Evolutionary conservation across 345 rosid species (phyloP), one percentile per base, ranked within the genome.

Genomic region (Cardamine resedifolia): DNA sequence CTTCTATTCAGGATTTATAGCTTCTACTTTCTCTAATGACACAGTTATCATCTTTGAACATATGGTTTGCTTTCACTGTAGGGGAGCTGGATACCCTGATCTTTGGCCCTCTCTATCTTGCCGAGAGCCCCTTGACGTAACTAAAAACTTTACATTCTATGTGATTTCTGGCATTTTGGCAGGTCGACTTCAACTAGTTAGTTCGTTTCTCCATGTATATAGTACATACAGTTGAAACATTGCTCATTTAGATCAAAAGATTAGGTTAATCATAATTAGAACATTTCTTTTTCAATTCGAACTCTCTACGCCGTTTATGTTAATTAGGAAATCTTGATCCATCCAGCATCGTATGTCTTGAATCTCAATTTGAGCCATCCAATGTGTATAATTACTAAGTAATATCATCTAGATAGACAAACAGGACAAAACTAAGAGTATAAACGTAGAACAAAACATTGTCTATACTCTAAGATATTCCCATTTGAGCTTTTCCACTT

Each of bases 401-500:
- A n/a, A n/a, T n/a, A n/a, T n/a, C n/a, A n/a, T n/a, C n/a, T n/a
- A n/a, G n/a, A n/a, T n/a, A n/a, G n/a, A n/a, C n/a, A n/a, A n/a
- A n/a, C n/a, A n/a, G n/a, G n/a, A n/a, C n/a, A n/a, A n/a, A n/a
- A n/a, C n/a, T n/a, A n/a, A n/a, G n/a, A n/a, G n/a, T n/a, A n/a
- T n/a, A n/a, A n/a, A n/a, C n/a, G n/a, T n/a, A n/a, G n/a, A n/a
- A n/a, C n/a, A n/a, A n/a, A n/a, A n/a, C n/a, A n/a, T n/a, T n/a
- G n/a, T n/a, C n/a, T n/a, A n/a, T n/a, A n/a, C n/a, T n/a, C n/a
- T n/a, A n/a, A 91, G 77, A 91, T 90, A 21, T 91, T 95, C 79
- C 97, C 96, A 56, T 95, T 95, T 67, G 98, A 82, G 87, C 85
- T 95, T 68, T 86, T 95, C 79, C 99, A 95, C 87, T 83, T 95